Evolutionary conservation across 2,329 filamentous ascomycete genomes (phyloP).

Genomic region (Hysterium pulicare): DNA sequence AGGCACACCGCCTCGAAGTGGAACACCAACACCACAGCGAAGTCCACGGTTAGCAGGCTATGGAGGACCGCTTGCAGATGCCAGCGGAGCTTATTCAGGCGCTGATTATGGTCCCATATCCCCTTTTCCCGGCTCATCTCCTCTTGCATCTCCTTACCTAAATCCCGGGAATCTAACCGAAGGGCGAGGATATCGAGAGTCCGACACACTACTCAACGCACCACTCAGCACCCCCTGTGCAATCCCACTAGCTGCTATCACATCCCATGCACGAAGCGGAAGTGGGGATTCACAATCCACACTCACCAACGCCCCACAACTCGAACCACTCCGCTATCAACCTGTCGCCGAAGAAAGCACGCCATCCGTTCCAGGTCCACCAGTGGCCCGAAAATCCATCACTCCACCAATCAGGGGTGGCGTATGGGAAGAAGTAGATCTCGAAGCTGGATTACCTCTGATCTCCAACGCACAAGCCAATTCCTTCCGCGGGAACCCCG

Average conservation of each 20-base stretch:
- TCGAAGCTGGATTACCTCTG: not conserved
- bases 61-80: conserved; percentile 10
- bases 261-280: not conserved
- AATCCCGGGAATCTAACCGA: not conserved
- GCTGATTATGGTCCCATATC: not conserved
- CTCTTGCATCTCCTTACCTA: not conserved
- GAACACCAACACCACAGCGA: conserved; percentile 2
- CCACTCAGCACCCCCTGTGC: no score
- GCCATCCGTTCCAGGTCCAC: not conserved
- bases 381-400: not conserved
- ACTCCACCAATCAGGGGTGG: not conserved
- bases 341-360: no score
- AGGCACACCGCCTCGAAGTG: not conserved
- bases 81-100: conserved; percentile 13
- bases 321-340: not conserved
- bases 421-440: not conserved
- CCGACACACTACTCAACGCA: not conserved
- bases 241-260: not conserved
- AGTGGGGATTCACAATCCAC: not conserved
- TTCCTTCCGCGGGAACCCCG: not conserved
- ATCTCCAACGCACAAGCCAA: not conserved
- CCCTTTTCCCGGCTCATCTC: not conserved
- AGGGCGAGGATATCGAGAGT: not conserved
- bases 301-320: not conserved
- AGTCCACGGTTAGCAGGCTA: conserved; percentile 16